These are phyloP conservation scores for Cladosporium sphaerospermum DNA, from an alignment of 2,329 filamentous ascomycete species.

Conservation along the genomic window DNA sequence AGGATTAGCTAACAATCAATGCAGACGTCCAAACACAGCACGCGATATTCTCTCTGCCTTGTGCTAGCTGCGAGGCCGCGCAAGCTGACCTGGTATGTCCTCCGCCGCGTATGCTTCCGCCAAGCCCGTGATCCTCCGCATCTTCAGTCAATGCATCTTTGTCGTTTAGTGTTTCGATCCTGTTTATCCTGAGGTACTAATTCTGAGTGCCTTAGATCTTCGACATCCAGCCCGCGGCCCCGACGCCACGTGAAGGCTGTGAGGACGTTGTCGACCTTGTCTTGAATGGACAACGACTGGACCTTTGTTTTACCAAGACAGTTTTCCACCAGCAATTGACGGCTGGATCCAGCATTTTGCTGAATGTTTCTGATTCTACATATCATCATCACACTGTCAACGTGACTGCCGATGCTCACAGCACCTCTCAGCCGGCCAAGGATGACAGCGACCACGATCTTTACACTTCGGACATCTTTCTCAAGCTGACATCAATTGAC, in stretches of 20 bases:
- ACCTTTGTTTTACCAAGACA: slow-evolving; percentile 5
- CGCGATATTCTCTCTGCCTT: slow-evolving; percentile 10
- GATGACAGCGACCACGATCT: not conserved
- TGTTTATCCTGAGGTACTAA: slow-evolving; percentile 6
- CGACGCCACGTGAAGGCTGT: slow-evolving; percentile 1
- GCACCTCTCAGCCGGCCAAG: not conserved
- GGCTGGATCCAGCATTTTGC: not conserved
- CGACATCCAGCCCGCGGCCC: slow-evolving; percentile 8
- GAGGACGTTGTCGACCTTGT: slow-evolving; percentile 10
- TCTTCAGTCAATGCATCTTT: not conserved
- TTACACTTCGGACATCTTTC: not conserved
- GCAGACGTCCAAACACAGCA: slow-evolving; percentile 7
- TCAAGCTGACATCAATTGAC: slow-evolving; percentile 1
- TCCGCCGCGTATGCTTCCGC: slow-evolving; percentile 6
- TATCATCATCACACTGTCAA: slow-evolving; percentile 1
- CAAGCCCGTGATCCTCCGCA: slow-evolving; percentile 8
- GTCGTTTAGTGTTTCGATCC: not conserved
- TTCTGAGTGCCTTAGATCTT: slow-evolving; percentile 8
- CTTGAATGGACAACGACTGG: slow-evolving; percentile 8
- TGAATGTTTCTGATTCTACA: slow-evolving; percentile 5
- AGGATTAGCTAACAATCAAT: not conserved
- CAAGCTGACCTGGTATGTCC: slow-evolving; percentile 13
- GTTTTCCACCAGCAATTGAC: not conserved
- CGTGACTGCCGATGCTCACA: slow-evolving; percentile 2
- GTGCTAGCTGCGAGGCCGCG: slow-evolving; percentile 13